Evolutionary conservation across 2,329 filamentous ascomycete genomes (phyloP), one percentile per base, ranked within the genome.

Genomic region (Didymella lethalis): DNA sequence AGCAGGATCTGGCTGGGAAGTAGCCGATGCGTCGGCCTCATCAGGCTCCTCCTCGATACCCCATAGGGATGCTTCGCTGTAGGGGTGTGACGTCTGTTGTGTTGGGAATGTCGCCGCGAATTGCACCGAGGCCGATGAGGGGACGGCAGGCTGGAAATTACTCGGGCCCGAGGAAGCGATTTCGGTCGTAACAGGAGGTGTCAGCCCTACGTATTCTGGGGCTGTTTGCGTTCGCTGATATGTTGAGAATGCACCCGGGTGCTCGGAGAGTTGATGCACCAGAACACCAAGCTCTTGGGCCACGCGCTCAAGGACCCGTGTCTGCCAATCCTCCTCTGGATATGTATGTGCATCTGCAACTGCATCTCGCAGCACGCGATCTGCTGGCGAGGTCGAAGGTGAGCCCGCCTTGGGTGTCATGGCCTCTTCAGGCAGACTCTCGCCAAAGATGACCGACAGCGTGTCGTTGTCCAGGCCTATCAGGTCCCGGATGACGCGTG

Each of bases 401-500:
- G 69, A 67, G 38, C 71, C 62, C 23, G 59, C 32, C 14, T 64
- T 64, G 10, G 64, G 56, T 7, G 64, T 62, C 29, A 54, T 54
- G 11, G 68, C 72, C 46, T 80, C 79, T 40, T 79, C 72, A 2
- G 88, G 87, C 25, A 96, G 79, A 2, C 86, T 81, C 74, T 97
- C 93, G 12, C 95, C 95, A 55, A 98, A 89, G 8, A 99, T 88
- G 48, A 97, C 88, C 0, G 91, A 91, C 8, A 99, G 84, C 20
- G 95, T 82, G 48, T 86, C 86, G 63, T 97, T 92, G 68, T 98
- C 93, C 54, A 99, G 90, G 8, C 94, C 94, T 74, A 98, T 90
- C 43, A 99, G 80, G 72, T 97, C 93, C 51, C 88, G 87, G 67
- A 99, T 92, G 28, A 98, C 90, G 69, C 89, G 92, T 57, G 90